Base-by-base conservation (phyloP, 805 yeast genomes). In the Kurtzmaniella cleridarum region DNA sequence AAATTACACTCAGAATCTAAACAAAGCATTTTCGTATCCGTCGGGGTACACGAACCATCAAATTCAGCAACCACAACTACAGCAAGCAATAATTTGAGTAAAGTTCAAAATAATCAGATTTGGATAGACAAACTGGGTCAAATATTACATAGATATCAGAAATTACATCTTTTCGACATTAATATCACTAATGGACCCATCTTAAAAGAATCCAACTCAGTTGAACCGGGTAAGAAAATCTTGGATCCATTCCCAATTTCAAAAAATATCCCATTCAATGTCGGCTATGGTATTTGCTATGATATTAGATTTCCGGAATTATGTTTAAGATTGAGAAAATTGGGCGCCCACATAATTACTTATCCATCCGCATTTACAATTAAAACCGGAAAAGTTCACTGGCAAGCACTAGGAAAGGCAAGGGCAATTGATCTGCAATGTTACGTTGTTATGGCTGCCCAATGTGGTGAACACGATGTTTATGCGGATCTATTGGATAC, bases 361-460 rank as follows among this genome's bases (percentile, higher is more conserved):
- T 91, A 69, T 50, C 98, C 98, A 0, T 82, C 95, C 18, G 98
- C 98, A 0, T 93, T 95, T 70, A 93, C 96, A 0, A 76, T 84
- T 55, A 79, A 81, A 46, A 91, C 98, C 0, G 98, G 98, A 1
- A 78, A 78, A 37, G 87, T 91, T 1, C 98, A 91, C 54, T 91
- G 97, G 95, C 79, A 79, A 38, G 58, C 76, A 1, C 66, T 91
- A 37, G 96, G 87, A 1, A 69, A 78, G 20, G 83, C 95, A 0
- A 67, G 97, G 35, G 98, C 98, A 3, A 74, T 91, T 10, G 96
- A 90, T 54, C 75, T 91, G 1, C 98, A 93, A 60, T 70, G 84
- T 43, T 93, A 75, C 57, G 95, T 90, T 5, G 66, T 91, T 3
- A 76, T 89, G 84, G 90, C 97, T 2, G 95, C 93, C 0, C 96